phyloP scores from a whole-genome alignment of 139 green algal species.

The Volvox africanus region DNA sequence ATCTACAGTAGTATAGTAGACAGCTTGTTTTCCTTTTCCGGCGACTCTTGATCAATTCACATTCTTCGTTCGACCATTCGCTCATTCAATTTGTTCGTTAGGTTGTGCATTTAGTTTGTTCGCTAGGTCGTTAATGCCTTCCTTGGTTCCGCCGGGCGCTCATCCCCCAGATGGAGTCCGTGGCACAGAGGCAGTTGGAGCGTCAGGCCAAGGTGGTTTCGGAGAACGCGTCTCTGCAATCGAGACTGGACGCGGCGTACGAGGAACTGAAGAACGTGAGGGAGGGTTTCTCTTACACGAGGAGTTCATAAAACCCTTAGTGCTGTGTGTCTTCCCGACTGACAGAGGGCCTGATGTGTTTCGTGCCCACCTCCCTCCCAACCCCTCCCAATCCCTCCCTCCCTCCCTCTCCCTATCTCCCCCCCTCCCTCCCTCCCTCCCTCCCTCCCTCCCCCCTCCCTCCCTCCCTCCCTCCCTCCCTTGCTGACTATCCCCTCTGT shows the following conservation, averaged over 20 bases:
- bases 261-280: slow-evolving; percentile 35
- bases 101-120: too few species aligned
- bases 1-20: too few species aligned
- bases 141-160: too few species aligned
- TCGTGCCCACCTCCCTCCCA: not conserved
- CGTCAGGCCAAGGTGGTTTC: slow-evolving; percentile 31
- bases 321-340: too few species aligned
- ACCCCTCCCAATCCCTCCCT: not conserved
- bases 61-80: too few species aligned
- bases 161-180: slow-evolving; percentile 29
- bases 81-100: too few species aligned
- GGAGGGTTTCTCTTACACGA: too few species aligned
- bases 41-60: too few species aligned
- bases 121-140: too few species aligned
- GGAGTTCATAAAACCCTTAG: too few species aligned
- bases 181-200: slow-evolving; percentile 42
- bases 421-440: not conserved
- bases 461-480: not conserved
- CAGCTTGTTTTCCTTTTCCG: too few species aligned
- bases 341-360: not conserved
- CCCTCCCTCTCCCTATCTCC: not conserved
- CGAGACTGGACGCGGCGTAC: not conserved
- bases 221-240: slow-evolving; percentile 27
- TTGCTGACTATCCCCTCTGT: not conserved
- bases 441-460: not conserved